These are phyloP conservation scores for Ramalina peruviana DNA, from an alignment of 495 filamentous ascomycete species.

Conservation along the genomic window DNA sequence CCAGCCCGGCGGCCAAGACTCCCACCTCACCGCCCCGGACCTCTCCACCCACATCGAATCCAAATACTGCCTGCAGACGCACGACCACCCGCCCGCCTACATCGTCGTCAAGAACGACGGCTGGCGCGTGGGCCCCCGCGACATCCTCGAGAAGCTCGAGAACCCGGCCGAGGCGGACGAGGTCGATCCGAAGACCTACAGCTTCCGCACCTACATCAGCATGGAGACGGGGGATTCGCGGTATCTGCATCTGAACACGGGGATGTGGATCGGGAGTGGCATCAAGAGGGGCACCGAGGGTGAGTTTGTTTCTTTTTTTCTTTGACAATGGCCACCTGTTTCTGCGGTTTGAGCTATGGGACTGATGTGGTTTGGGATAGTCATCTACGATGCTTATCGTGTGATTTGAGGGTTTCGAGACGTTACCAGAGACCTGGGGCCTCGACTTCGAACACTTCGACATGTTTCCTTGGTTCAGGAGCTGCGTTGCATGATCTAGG, in stretches of 20 bases:
- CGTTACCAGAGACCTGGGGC: too few species aligned
- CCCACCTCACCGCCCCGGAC: constrained; percentile 42
- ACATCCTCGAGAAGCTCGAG: constrained; percentile 42
- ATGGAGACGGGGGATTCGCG: constrained; percentile 49
- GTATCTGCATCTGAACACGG: constrained; percentile 46
- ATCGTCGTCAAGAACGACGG: constrained; percentile 44
- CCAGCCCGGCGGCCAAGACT: constrained; percentile 47
- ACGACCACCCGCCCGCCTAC: constrained; percentile 44
- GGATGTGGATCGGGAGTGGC: constrained; percentile 49
- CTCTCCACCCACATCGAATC: constrained; percentile 37
- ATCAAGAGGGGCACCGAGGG: constrained; percentile 44
- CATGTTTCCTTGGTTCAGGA: too few species aligned
- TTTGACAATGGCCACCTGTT: background rate
- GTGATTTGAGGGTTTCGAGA: constrained; percentile 9
- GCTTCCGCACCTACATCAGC: constrained; percentile 40
- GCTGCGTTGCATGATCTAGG: too few species aligned
- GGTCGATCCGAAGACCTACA: constrained; percentile 43
- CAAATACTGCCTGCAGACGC: constrained; percentile 42
- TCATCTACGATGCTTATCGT: constrained; percentile 21
- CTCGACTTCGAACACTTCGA: too few species aligned
- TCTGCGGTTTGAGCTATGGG: background rate
- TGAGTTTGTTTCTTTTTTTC: constrained; percentile 12
- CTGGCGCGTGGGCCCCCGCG: constrained; percentile 43
- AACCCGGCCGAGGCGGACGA: constrained; percentile 34
- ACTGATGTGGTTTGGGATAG: constrained; percentile 1